Base-by-base conservation (phyloP, 2,329 filamentous ascomycete species). In the Xylariomycetidae sp. region DNA sequence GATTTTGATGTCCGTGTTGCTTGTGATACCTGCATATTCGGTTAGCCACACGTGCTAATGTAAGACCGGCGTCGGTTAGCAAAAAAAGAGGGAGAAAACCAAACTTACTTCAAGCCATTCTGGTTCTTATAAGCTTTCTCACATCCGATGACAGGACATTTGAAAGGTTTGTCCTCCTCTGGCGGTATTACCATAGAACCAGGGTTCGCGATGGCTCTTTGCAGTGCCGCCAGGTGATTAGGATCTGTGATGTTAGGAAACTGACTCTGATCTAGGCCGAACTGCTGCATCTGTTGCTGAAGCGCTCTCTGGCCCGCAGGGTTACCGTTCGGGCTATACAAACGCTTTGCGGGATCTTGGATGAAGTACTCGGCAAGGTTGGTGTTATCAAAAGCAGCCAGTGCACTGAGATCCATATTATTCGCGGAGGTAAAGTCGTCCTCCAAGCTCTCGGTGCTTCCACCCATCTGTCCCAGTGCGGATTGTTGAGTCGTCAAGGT, bases 101-200 rank as follows among this genome's bases (percentile, higher is more conserved):
- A 34, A 41, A 66, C 69, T 50, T 88, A 98, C 77, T 97, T 98
- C 36, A 98, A 72, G 31, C 92, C 92, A 50, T 98, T 98, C 59
- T 97, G 92, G 61, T 98, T 98, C 73, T 98, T 98, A 69, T 98
- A 98, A 0, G 92, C 90, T 70, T 98, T 98, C 62, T 97, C 92
- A 55, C 92, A 98, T 5, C 92, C 92, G 58, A 98, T 94, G 31
- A 98, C 92, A 2, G 92, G 92, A 54, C 92, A 98, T 58, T 89
- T 86, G 72, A 95, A 98, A 0, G 92, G 92, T 64, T 97, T 98
- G 53, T 94, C 88, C 58, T 98, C 90, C 57, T 97, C 90, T 12
- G 83, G 83, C 38, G 76, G 72, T 55, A 80, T 72, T 61, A 80
- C 71, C 57, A 82, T 67, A n/a, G 67, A 71, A 19, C 72, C 72